Base-by-base conservation (phyloP, 2,329 filamentous ascomycete species). In the Ceratocystis alfenasii region DNA sequence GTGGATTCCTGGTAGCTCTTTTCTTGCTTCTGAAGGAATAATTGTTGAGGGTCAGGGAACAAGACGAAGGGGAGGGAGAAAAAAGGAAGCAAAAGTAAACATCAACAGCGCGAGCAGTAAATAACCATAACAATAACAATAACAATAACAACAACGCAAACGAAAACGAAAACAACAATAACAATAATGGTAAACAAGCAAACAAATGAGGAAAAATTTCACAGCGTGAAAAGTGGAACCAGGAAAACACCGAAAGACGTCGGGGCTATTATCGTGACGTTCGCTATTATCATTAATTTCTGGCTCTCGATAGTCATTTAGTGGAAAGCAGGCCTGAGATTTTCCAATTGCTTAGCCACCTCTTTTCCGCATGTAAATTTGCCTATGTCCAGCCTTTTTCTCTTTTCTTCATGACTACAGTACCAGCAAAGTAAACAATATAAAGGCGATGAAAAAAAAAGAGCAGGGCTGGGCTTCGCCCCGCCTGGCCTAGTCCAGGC, bases 21-120 rank as follows among this genome's bases (percentile, higher is more conserved):
- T 59, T 33, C 3, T 15, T 33, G 10, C 36, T 41, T 41, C 36
- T 59, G 55, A 59, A 59, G 55, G 55, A 59, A 59, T 25, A 36
- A 20, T 59, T 59, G 55, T 7, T 36, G 55, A 59, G 55, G 30
- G 15, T 59, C 33, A 59, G 55, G 55, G 55, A 59, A n/a, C 12
- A 36, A 33, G 30, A 53, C 6, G 48, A 53, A 53, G 48, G 7
- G n/a, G 7, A 53, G 48, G n/a, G 22, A 53, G 48, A 22, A 22
- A 59, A 36, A 59, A 30, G 55, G 55, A 36, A 36, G 17, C 55
- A 59, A 12, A 59, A 59, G 55, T 59, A 59, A 59, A 59, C 55
- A 59, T 53, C 48, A 53, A 53, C 48, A 53, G 36, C 3, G 36
- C 10, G 3, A 41, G 36, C 3, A 41, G 4, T 5, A 53, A 22